These are phyloP conservation scores for Euphorbia lathyris DNA, from an alignment of 345 rosid genomes.

Conservation along the genomic window DNA sequence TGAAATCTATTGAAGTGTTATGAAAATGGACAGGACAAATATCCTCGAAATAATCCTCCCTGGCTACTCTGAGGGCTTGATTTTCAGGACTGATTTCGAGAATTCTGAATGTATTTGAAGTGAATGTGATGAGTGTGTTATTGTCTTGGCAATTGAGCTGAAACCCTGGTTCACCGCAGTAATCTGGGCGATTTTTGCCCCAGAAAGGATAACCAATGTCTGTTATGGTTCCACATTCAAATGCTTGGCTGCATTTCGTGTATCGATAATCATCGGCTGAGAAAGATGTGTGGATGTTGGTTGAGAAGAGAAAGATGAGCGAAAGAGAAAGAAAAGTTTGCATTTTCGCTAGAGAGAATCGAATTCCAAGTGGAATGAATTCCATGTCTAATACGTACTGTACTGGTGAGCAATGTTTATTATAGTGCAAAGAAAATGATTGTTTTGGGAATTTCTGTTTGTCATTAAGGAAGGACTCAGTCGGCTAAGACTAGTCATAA, in stretches of 20 bases:
- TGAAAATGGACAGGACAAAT: neutral
- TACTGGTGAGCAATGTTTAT: neutral
- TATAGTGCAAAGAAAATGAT: neutral
- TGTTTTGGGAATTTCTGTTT: slow-evolving; percentile 1
- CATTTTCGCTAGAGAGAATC: slow-evolving; percentile 12
- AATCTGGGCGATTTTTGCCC: slow-evolving; percentile 21
- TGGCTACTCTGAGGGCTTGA: slow-evolving; percentile 15
- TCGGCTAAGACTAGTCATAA: neutral
- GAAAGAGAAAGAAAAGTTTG: neutral
- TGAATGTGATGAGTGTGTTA: slow-evolving; percentile 12
- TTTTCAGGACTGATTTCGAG: neutral
- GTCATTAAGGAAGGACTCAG: neutral
- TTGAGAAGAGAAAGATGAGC: neutral
- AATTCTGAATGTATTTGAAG: slow-evolving; percentile 14
- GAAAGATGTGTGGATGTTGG: neutral
- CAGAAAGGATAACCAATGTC: slow-evolving; percentile 32
- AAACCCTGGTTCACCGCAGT: slow-evolving; percentile 31
- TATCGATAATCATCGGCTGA: neutral
- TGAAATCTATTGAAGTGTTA: slow-evolving; percentile 12
- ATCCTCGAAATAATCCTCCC: slow-evolving; percentile 21
- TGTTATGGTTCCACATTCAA: slow-evolving; percentile 19
- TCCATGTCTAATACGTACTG: neutral
- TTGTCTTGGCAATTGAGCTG: slow-evolving; percentile 21
- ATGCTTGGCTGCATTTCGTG: slow-evolving; percentile 16
- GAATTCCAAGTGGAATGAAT: neutral